Percentiles rank a stretch among this genome's conserved stretches.
phyloP scores from a whole-genome alignment of 1,139 yeast species.

The Groenewaldozyma sp. region DNA sequence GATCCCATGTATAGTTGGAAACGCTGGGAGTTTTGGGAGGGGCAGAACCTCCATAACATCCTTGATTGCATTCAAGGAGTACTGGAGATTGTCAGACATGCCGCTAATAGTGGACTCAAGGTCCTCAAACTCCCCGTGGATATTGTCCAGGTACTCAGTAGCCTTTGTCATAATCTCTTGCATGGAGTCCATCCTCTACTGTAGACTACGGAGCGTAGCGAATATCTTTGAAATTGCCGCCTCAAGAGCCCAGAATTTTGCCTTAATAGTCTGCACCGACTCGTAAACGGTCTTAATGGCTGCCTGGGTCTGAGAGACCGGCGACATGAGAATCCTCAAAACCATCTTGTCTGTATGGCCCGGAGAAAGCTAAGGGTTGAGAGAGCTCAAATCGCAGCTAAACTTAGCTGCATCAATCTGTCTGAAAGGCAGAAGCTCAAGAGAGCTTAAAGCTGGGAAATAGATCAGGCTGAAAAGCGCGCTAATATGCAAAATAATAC shows the following conservation, averaged over 20 bases:
- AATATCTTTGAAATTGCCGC: neutral
- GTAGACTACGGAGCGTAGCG: neutral
- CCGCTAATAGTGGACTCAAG: neutral
- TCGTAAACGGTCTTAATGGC: neutral
- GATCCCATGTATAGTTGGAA: too few species aligned
- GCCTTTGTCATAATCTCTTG: neutral
- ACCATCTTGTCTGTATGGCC: too few species aligned
- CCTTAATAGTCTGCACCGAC: neutral
- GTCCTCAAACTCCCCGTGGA: neutral
- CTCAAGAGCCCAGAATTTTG: neutral
- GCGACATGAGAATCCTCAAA: too few species aligned
- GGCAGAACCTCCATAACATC: too few species aligned
- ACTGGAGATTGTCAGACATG: neutral
- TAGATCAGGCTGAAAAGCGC: too few species aligned
- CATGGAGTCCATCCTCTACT: neutral
- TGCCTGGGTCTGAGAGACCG: too few species aligned
- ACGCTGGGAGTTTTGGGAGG: too few species aligned
- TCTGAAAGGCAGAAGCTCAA: too few species aligned
- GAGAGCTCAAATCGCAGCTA: too few species aligned
- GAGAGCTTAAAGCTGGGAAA: too few species aligned
- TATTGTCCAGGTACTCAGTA: neutral
- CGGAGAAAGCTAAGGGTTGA: too few species aligned
- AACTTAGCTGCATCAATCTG: too few species aligned
- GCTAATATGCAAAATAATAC: conserved; percentile 1
- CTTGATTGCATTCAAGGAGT: neutral